A percentile compares a stretch with the other conserved stretches of the same genome.
phyloP scores from a whole-genome alignment of 73 alveolate species.

The Tetrahymena thermophila region DNA sequence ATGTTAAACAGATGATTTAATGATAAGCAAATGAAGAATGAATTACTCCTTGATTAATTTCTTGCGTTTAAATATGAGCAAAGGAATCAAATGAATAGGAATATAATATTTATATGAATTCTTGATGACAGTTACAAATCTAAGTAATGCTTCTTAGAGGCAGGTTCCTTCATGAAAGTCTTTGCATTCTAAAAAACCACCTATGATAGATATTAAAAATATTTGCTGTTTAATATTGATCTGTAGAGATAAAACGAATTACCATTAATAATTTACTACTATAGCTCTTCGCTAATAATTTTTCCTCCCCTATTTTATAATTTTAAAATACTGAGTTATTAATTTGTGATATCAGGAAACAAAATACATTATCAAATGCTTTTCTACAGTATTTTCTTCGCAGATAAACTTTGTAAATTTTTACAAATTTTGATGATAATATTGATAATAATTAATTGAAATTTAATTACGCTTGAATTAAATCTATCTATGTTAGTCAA shows the following conservation, averaged over 20 bases:
- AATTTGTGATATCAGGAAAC: not conserved
- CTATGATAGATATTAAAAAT: not conserved
- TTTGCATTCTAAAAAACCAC: constrained; percentile 27
- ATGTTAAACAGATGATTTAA: no score
- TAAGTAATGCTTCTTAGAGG: constrained; percentile 4
- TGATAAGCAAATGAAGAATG: not conserved
- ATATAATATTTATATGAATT: constrained; percentile 43
- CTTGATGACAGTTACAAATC: constrained; percentile 6
- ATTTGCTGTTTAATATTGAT: not conserved
- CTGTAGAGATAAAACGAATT: not conserved
- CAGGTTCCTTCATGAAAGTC: constrained; percentile 47
- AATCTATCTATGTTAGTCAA: not conserved
- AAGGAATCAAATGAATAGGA: constrained; percentile 40
- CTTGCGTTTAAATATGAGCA: constrained; percentile 33
- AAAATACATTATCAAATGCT: not conserved
- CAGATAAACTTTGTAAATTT: not conserved
- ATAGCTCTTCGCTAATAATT: not conserved
- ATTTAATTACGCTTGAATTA: not conserved
- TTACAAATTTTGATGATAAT: not conserved
- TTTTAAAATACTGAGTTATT: not conserved
- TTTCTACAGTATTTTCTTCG: not conserved
- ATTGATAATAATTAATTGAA: not conserved
- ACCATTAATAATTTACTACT: not conserved
- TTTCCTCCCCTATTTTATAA: not conserved
- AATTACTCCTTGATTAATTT: constrained; percentile 18